Base-by-base conservation (phyloP, 2,329 filamentous ascomycete species). In the Pseudogymnoascus sp. region DNA sequence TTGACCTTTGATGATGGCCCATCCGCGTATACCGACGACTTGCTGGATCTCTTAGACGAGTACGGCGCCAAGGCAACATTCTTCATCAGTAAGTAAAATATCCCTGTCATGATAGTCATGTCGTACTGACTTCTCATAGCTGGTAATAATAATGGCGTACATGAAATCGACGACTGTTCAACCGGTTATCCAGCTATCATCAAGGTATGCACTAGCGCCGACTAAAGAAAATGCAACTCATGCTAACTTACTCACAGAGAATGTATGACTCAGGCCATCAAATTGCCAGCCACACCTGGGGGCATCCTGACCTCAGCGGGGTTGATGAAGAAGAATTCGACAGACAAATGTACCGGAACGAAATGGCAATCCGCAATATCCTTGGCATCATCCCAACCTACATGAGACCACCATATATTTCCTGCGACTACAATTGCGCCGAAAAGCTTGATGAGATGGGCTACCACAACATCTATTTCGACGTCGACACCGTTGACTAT, bases 1-100 rank as follows among this genome's bases (percentile, higher is more conserved):
- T 72, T 89, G 63, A 89, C 86, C 0, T 89, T 83, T 68, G 86
- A 89, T 68, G 86, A 89, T 71, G 86, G 86, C 1, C 86, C 86
- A 21, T 83, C 82, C 67, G 73, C 78, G 18, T 87, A 85, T 72
- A 89, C 86, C 1, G 74, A 75, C 42, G 81, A 86, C 65, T 78
- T 89, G 11, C 77, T 89, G 11, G 82, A 88, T 69, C 77, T 86
- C 62, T 78, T 89, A 54, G 78, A 80, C 65, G 77, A 75, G 26
- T 86, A 87, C 70, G 76, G 80, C 29, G 85, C 83, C 12, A 86
- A 83, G 67, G 86, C 85, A 1, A 89, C 87, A 1, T 90, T 90
- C 45, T 69, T 73, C 63, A 67, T 73, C 18, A 71, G 63, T 21
- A 59, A 63, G 21, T 63, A 21, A 21, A 47, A 12, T 61, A 40